Percentiles rank a stretch among this genome's conserved stretches.
Evolutionary conservation across 2,329 filamentous ascomycete species (phyloP).

Genomic region (Sarocladium oryzae): DNA sequence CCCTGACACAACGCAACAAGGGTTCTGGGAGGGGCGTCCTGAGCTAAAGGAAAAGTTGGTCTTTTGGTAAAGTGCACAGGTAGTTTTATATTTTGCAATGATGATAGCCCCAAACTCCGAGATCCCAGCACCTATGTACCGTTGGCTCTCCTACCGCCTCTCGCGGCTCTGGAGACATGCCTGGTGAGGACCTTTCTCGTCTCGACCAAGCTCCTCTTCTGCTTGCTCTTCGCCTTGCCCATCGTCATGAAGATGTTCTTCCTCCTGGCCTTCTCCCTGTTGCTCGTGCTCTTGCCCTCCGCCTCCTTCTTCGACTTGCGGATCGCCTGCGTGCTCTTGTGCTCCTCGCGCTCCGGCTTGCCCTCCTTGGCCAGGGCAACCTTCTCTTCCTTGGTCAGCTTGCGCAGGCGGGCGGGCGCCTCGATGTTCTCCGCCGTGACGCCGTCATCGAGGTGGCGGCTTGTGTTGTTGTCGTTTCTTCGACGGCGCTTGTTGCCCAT

Average conservation of each 20-base stretch:
- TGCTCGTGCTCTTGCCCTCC: slow-evolving; percentile 92
- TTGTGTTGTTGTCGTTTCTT: slow-evolving; percentile 35
- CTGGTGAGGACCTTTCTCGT: slow-evolving; percentile 73
- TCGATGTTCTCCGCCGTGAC: slow-evolving; percentile 90
- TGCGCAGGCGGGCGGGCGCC: slow-evolving; percentile 72
- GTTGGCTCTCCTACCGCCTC: slow-evolving; percentile 77
- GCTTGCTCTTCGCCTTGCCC: slow-evolving; percentile 91
- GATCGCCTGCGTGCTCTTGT: slow-evolving; percentile 79
- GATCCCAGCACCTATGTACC: slow-evolving; percentile 21
- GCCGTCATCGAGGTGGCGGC: slow-evolving; percentile 75
- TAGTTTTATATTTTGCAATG: too few relatives aligned
- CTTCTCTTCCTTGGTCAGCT: slow-evolving; percentile 84
- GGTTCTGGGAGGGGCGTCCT: too few relatives aligned
- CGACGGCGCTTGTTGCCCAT: slow-evolving; percentile 43
- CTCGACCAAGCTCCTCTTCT: slow-evolving; percentile 87
- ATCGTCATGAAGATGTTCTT: slow-evolving; percentile 99
- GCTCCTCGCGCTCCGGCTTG: slow-evolving; percentile 68
- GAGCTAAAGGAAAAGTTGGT: too few relatives aligned
- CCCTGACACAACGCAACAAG: too few relatives aligned
- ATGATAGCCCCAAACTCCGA: too few relatives aligned
- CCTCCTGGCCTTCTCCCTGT: slow-evolving; percentile 91
- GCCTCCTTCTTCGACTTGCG: slow-evolving; percentile 80
- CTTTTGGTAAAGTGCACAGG: too few relatives aligned
- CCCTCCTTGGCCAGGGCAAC: slow-evolving; percentile 77
- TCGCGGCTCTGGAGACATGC: slow-evolving; percentile 77